phyloP scores from a whole-genome alignment of 2,329 filamentous ascomycete genomes.

The Trematosphaeria pertusa region DNA sequence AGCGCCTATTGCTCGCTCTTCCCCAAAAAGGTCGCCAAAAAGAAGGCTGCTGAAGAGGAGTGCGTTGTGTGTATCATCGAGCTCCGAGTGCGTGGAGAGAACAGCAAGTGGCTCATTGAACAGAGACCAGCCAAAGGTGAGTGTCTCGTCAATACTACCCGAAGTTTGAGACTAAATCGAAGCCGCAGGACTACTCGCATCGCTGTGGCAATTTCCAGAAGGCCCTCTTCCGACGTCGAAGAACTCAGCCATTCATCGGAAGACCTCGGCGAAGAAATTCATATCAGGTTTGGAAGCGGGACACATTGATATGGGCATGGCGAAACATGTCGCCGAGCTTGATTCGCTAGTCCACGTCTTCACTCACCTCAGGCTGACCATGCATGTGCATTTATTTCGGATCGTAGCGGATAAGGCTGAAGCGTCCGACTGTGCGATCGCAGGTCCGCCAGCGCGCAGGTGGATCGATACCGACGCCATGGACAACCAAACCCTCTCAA shows the following conservation, averaged over 20 bases:
- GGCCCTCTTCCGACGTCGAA: slow-evolving; percentile 23
- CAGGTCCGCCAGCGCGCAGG: slow-evolving; percentile 30
- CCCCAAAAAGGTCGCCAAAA: slow-evolving; percentile 44
- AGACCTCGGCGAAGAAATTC: slow-evolving; percentile 29
- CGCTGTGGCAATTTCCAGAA: slow-evolving; percentile 45
- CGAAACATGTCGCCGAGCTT: slow-evolving; percentile 25
- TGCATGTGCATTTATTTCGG: slow-evolving; percentile 40
- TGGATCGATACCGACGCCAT: slow-evolving; percentile 40
- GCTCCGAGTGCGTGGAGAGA: slow-evolving; percentile 10
- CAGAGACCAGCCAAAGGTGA: slow-evolving; percentile 44
- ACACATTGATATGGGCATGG: slow-evolving; percentile 23
- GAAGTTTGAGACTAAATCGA: slow-evolving; percentile 2
- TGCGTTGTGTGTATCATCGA: slow-evolving; percentile 43
- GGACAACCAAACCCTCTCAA: slow-evolving; percentile 43
- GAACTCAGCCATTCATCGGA: slow-evolving; percentile 28
- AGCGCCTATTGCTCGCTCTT: slow-evolving; percentile 43
- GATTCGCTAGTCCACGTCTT: slow-evolving; percentile 44
- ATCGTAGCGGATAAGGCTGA: slow-evolving; percentile 20
- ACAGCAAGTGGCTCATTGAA: slow-evolving; percentile 44
- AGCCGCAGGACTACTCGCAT: slow-evolving; percentile 29
- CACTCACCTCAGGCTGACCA: slow-evolving; percentile 43
- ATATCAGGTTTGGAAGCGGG: slow-evolving; percentile 23
- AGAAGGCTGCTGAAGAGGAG: slow-evolving; percentile 42
- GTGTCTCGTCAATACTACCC: neutral
- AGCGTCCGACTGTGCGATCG: slow-evolving; percentile 4